Evolutionary conservation across 768 basidiomycete species (phyloP).

Genomic region (Agaricus subrufescens): DNA sequence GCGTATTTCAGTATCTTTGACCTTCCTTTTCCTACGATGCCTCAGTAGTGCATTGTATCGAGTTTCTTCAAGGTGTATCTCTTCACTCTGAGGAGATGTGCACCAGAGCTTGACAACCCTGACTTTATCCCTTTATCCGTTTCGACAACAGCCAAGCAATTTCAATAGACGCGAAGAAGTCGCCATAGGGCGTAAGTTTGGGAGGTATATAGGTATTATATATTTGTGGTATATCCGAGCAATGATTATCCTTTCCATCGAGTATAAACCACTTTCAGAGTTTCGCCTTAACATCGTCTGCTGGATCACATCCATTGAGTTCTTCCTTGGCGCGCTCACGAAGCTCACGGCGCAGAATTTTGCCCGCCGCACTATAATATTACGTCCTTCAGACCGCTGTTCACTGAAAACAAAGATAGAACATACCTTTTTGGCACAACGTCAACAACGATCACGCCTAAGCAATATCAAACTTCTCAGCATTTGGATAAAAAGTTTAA

Average conservation of each 20-base stretch:
- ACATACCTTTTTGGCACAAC: slow-evolving; percentile 65
- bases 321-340: slow-evolving; percentile 65
- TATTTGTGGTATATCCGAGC: too few species aligned
- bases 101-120: slow-evolving; percentile 75
- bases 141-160: background rate
- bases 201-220: too few species aligned
- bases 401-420: background rate
- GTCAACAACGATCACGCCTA: slow-evolving; percentile 61
- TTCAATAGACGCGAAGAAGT: background rate
- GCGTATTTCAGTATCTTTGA: slow-evolving; percentile 17
- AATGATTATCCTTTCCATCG: background rate
- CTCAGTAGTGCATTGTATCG: slow-evolving; percentile 41
- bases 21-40: slow-evolving; percentile 45
- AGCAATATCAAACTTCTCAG: slow-evolving; percentile 15
- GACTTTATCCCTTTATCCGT: slow-evolving; percentile 18
- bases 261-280: slow-evolving; percentile 18
- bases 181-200: too few species aligned
- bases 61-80: slow-evolving; percentile 94
- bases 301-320: slow-evolving; percentile 33
- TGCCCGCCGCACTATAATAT: slow-evolving; percentile 66
- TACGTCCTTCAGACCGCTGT: background rate
- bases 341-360: slow-evolving; percentile 79
- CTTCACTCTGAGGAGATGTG: slow-evolving; percentile 50
- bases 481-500: too few species aligned
- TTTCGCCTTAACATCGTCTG: slow-evolving; percentile 27